Evolutionary conservation across 2,329 filamentous ascomycete species (phyloP).

Genomic region (Aspergillus melleus): DNA sequence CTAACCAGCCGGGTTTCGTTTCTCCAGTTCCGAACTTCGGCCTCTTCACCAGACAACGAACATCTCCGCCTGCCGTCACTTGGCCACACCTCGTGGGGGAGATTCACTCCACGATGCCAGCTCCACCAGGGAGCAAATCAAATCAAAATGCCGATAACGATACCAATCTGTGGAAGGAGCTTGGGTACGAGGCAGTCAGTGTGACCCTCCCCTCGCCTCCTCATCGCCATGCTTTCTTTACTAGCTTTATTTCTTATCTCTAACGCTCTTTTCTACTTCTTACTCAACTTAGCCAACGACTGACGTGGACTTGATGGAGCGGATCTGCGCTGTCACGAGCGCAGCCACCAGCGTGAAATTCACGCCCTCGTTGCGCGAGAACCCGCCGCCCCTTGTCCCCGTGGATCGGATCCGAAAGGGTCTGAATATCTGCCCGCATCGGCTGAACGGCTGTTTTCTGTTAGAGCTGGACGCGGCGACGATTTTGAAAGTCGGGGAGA

Average conservation of each 20-base stretch:
- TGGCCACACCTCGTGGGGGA: neutral
- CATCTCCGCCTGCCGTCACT: neutral
- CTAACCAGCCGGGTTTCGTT: neutral
- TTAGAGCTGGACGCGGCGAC: neutral
- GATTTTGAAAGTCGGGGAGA: constrained; percentile 5
- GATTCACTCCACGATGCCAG: neutral
- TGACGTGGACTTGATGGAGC: neutral
- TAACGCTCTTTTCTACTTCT: neutral
- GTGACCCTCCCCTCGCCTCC: neutral
- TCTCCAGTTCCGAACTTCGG: neutral
- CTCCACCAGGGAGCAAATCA: neutral
- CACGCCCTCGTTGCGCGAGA: neutral
- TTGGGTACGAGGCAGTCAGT: neutral
- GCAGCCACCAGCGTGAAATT: neutral
- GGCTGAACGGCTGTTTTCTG: neutral
- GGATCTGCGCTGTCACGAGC: neutral
- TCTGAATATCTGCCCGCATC: neutral
- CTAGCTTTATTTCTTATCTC: neutral
- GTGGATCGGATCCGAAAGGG: neutral
- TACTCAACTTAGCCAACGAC: neutral
- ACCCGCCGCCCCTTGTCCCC: neutral
- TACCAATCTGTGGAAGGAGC: neutral
- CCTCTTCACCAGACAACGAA: neutral
- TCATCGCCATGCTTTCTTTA: neutral
- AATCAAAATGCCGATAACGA: neutral